Evolutionary conservation across 2,329 filamentous ascomycete genomes (phyloP).

Genomic region (Zopfia rhizophila): DNA sequence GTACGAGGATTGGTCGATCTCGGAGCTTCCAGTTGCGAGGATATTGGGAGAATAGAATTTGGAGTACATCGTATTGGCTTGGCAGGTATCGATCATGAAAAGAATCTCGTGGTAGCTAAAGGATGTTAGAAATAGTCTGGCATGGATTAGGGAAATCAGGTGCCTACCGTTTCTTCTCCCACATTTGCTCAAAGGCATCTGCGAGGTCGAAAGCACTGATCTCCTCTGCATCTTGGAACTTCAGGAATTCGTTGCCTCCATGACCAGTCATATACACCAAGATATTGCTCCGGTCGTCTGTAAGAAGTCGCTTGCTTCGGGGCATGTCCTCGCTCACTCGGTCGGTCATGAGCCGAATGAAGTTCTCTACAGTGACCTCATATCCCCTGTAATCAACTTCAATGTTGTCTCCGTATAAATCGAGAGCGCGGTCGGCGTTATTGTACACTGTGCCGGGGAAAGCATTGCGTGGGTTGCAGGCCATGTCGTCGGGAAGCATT

Average conservation of each 20-base stretch:
- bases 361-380: slow-evolving; percentile 98
- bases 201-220: slow-evolving; percentile 96
- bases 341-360: slow-evolving; percentile 94
- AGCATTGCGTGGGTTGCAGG: slow-evolving; percentile 97
- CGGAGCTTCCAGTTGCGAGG: slow-evolving; percentile 95
- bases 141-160: background rate
- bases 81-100: slow-evolving; percentile 99
- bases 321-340: slow-evolving; percentile 95
- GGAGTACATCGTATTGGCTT: slow-evolving; percentile 99
- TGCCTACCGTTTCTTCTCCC: slow-evolving; percentile 95
- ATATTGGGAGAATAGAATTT: slow-evolving; percentile 99
- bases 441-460: slow-evolving; percentile 99
- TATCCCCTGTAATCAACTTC: slow-evolving; percentile 99
- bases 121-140: slow-evolving; percentile 3
- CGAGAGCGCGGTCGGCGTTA: slow-evolving; percentile 93
- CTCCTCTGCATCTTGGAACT: slow-evolving; percentile 98
- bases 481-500: slow-evolving; percentile 99
- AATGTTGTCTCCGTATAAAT: slow-evolving; percentile 98
- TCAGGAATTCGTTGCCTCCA: slow-evolving; percentile 96
- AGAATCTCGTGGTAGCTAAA: slow-evolving; percentile 90
- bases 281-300: slow-evolving; percentile 95
- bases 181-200: slow-evolving; percentile 99
- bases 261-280: slow-evolving; percentile 99
- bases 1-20: slow-evolving; percentile 95
- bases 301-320: slow-evolving; percentile 90